Evolutionary conservation across 495 filamentous ascomycete species (phyloP), one percentile per base, ranked within the genome.

Genomic region (Xylaria scruposa): DNA sequence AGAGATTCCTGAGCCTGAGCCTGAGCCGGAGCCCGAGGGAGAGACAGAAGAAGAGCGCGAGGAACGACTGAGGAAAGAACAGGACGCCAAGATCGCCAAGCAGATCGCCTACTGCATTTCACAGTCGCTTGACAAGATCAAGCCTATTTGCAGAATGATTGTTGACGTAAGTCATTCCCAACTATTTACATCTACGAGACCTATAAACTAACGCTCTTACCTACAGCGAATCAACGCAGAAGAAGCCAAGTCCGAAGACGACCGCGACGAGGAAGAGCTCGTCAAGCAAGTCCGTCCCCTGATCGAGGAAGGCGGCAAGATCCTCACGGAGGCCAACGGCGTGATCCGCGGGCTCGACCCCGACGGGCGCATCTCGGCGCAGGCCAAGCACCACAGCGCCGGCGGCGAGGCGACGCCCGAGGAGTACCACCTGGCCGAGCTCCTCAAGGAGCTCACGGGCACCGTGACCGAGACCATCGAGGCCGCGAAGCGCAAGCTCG

Each of bases 281-380:
- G 95, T 98, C 76, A 85, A 93, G 76, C 85, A 93, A 61, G 92
- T 97, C 75, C 93, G 91, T 75, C 95, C 95, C 0, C 83, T 97
- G 21, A 90, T 98, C 76, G 94, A 98, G 77, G 91, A 97, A 78
- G 94, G 89, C 44, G 88, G 88, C 68, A 88, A 88, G 70, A 94
- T 96, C 79, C 88, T 98, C 2, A 88, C 90, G 72, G 95, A 98
- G 78, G 93, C 92, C 83, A 94, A 97, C 79, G 95, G 94, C 72
- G 86, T 92, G 21, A 95, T 98, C 79, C 93, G 94, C 68, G 94
- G 92, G 10, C 90, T 97, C 10, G 95, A 98, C 73, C 95, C 95
- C 4, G 94, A 97, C 75, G 94, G 94, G 49, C 88, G 88, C 74
- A 94, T 97, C 78, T 88, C 92, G 19, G 89, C 92, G n/a, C 91